Evolutionary conservation across 345 rosid species (phyloP), one percentile per base, ranked within the genome.

Genomic region (Gossypioides kirkii): DNA sequence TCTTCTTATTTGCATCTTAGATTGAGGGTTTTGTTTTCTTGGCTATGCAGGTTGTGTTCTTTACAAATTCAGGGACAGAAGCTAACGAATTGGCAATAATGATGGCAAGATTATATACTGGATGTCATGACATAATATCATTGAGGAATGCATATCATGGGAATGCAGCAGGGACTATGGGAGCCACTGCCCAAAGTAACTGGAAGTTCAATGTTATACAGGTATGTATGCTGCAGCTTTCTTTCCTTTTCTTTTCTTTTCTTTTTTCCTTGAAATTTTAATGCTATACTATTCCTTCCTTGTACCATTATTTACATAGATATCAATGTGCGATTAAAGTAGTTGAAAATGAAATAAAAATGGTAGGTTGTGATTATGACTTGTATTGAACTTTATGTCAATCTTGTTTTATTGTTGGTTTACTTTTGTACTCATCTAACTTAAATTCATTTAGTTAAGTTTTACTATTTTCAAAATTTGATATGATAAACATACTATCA

Each of bases 31-130:
- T 8, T 60, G 10, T 18, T 58, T 47, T 55, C 47, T 12, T 50
- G n/a, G 2, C 11, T 58, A 52, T 20, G 43, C 32, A 93, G 98
- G 98, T 95, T 46, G 96, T 87, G 14, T 95, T 91, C 66, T 92
- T 95, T 80, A 91, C 99, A 6, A 95, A 95, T 79, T 95, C 98
- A 0, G 99, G 99, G 18, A 95, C 98, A 0, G 99, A 95, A 78
- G 98, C 99, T 1, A 95, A 95, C 64, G 99, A 95, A 71, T 73
- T 95, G 71, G 98, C 98, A 1, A 73, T 95, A 80, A 95, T 95
- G 99, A 92, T 95, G 49, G 97, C 98, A 2, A 92, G 89, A 64
- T 55, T 95, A 78, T 95, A 95, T 69, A 91, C 98, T 0, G 99
- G 99, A 0, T 84, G 84, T 72, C 86, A 95, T 58, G 99, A 92